Base-by-base conservation (phyloP, 1,284 basidiomycete genomes). In the Lentinula novae-zelandiae region DNA sequence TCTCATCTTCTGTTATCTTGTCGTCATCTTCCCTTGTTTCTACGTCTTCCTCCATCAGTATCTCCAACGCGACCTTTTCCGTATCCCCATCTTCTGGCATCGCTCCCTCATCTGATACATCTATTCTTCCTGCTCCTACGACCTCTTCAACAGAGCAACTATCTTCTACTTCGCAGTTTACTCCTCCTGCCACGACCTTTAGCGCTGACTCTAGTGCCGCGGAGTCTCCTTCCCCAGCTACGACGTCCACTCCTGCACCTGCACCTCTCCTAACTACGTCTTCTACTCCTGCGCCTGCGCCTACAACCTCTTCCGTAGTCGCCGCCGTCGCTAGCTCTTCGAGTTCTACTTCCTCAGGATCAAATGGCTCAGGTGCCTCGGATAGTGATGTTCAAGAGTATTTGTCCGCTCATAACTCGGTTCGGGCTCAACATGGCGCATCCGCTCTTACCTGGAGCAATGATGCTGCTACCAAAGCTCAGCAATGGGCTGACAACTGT, bases 401-500 rank as follows among this genome's bases (percentile, higher is more conserved):
- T 65, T 76, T 90, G 40, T 62, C 70, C 8, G 78, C 75, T 9
- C 88, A 90, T 72, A 90, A 90, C 72, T 70, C 74, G 1, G 67
- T 84, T 62, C 82, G 87, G 40, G 76, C 82, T 1, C 71, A 80
- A 62, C 85, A 89, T 67, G 86, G 85, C 53, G 88, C 87, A 15
- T 61, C 69, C 2, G 64, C 79, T 22, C 72, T 91, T 51, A 78
- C 78, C 0, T 90, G 87, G 87, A 84, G 75, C 69, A 72, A 83
- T 55, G 70, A 73, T 8, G 71, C 86, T 38, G 83, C 85, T 3
- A 66, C 67, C 20, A 80, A 80, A 61, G 88, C 87, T 34, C 83
- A 86, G 69, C 64, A 78, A 62, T 90, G 87, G 88, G 85, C 86
- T 2, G 78, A 85, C 66, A 71, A 74, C 20, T 90, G 87, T 66